Base-by-base conservation (phyloP, 202 grass and related monocot genomes). In the Brachypodium distachyon region DNA sequence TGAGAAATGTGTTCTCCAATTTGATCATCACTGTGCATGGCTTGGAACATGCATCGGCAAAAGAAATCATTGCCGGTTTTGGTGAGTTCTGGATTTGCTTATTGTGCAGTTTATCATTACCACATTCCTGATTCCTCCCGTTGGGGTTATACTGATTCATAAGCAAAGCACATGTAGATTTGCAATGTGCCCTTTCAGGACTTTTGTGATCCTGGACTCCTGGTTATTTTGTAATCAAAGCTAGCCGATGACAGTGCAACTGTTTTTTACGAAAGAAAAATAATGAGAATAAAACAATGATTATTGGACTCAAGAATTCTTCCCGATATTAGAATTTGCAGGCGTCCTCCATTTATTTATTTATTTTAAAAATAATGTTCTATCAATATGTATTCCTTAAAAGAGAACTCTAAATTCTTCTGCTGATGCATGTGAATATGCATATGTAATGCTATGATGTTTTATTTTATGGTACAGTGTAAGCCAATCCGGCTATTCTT, bases 11-110 rank as follows among this genome's bases (percentile, higher is more conserved):
- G 80, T 95, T 44, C 95, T 98, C 77, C 85, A 98, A 75, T 98
- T 92, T 32, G 89, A 98, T 77, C 96, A 98, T 92, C 96, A 98
- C 44, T 98, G 96, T 76, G 58, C 87, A 65, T 98, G 91, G 91
- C 89, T 98, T 82, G 96, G 89, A 67, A 92, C 91, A 52, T 98
- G 96, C 67, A 86, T 98, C 64, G 89, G 91, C 31, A 84, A 75
- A 86, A 86, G 87, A 67, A 98, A 98, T 69, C 89, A 90, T 82
- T 87, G 89, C 40, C 80, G 80, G 52, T 98, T 98, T 87, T 98
- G 89, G 95, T 98, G 32, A 93, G 86, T 76, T 88, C 59, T 57
- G 27, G 19, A 23, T 77, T 39, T 61, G 2, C 59, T 21, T 49
- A 13, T 59, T 77, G 3, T 50, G 65, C 64, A 59, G 54, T 12